These are phyloP conservation scores for Cephaloascus albidus DNA, from an alignment of 805 yeast species.

Conservation along the genomic window DNA sequence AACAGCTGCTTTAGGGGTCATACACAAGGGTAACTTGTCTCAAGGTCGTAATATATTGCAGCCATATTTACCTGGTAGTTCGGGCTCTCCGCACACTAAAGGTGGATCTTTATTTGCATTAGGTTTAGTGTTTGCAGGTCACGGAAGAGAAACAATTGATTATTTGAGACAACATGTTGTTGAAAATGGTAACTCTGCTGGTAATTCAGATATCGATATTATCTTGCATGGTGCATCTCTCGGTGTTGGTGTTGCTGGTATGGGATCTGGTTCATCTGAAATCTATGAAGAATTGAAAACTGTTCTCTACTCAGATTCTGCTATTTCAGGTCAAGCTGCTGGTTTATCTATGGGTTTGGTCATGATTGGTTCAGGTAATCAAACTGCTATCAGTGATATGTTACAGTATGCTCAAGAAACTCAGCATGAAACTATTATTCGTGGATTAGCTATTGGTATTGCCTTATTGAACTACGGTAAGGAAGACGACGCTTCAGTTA, in stretches of 20 bases:
- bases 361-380: constrained; percentile 84
- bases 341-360: constrained; percentile 94
- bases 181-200: constrained; percentile 56
- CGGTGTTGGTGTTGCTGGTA: constrained; percentile 94
- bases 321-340: constrained; percentile 93
- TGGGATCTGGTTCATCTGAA: constrained; percentile 73
- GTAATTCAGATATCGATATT: constrained; percentile 66
- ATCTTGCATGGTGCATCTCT: constrained; percentile 91
- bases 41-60: constrained; percentile 82
- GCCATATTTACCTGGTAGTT: constrained; percentile 81
- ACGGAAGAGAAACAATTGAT: constrained; percentile 79
- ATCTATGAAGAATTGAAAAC: constrained; percentile 77
- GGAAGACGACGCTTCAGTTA: constrained; percentile 68
- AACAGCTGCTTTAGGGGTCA: constrained; percentile 95
- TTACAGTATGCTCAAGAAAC: constrained; percentile 88
- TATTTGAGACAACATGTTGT: constrained; percentile 67
- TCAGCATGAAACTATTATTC: constrained; percentile 88
- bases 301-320: constrained; percentile 82
- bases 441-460: constrained; percentile 87
- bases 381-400: constrained; percentile 67
- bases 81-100: constrained; percentile 79
- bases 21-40: constrained; percentile 88
- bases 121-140: constrained; percentile 93
- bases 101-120: constrained; percentile 94
- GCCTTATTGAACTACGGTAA: constrained; percentile 81